phyloP scores from a whole-genome alignment of 768 basidiomycete species.

The Naganishia antarctica region DNA sequence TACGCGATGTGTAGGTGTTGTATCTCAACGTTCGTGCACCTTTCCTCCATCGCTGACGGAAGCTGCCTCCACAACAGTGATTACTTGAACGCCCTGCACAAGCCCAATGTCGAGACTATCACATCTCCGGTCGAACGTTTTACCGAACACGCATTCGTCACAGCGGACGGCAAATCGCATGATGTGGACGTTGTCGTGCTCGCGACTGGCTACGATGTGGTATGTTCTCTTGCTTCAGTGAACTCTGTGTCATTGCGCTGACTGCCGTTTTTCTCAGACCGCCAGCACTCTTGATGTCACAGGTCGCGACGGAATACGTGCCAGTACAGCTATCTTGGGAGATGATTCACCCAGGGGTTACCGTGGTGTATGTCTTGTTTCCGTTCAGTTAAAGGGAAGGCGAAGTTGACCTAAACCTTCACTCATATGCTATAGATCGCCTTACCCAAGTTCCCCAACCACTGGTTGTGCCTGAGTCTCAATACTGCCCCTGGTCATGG shows the following conservation, averaged over 20 bases:
- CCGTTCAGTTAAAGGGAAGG: too few relatives aligned
- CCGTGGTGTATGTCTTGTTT: slow-evolving; percentile 25
- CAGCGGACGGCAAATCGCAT: slow-evolving; percentile 23
- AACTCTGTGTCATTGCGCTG: neutral
- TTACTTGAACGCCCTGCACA: slow-evolving; percentile 26
- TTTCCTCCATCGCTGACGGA: neutral
- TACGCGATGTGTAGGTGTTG: slow-evolving; percentile 29
- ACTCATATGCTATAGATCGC: slow-evolving; percentile 8
- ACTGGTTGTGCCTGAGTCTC: slow-evolving; percentile 28
- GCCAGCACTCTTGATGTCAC: slow-evolving; percentile 26
- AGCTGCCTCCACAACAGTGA: slow-evolving; percentile 15
- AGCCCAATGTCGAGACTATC: slow-evolving; percentile 31
- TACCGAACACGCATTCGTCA: slow-evolving; percentile 21
- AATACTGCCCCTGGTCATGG: slow-evolving; percentile 32
- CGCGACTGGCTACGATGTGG: slow-evolving; percentile 35
- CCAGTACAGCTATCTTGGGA: slow-evolving; percentile 12
- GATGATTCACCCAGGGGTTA: slow-evolving; percentile 21
- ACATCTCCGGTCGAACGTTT: slow-evolving; percentile 22
- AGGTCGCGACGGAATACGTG: slow-evolving; percentile 21
- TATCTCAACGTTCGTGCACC: neutral
- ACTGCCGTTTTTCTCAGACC: neutral
- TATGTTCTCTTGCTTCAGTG: slow-evolving; percentile 4
- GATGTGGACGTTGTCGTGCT: slow-evolving; percentile 29
- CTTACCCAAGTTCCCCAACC: slow-evolving; percentile 30
- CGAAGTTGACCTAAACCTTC: too few relatives aligned